Percentiles rank a stretch among this genome's conserved stretches.
Conservation (phyloP, 371 early-diverging fungal genomes). For the Mucor plumbeus region DNA sequence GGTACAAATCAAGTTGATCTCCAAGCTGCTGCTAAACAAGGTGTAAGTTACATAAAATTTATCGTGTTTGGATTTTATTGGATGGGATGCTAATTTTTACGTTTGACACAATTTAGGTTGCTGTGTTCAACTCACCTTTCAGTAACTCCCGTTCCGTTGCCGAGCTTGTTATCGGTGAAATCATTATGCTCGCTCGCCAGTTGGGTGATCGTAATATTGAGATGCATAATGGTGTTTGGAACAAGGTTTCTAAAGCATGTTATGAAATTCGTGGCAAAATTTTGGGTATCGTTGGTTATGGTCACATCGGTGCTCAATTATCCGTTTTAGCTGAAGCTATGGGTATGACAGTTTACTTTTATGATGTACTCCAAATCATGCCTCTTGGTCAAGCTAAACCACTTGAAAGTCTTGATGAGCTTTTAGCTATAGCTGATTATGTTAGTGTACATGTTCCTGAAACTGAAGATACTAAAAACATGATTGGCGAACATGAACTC, state of each 20-base stretch:
- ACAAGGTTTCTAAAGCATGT: conserved; percentile 86
- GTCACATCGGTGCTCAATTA: conserved; percentile 97
- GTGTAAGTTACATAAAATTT: conserved; percentile 61
- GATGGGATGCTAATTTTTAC: background rate
- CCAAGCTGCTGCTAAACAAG: conserved; percentile 81
- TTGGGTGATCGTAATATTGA: conserved; percentile 91
- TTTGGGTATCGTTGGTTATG: conserved; percentile 96
- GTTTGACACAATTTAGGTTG: conserved; percentile 58
- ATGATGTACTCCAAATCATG: conserved; percentile 92
- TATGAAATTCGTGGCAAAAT: conserved; percentile 95
- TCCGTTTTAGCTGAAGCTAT: conserved; percentile 96
- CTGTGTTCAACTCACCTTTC: conserved; percentile 98
- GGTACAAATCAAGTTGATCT: conserved; percentile 98
- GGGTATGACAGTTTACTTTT: conserved; percentile 90
- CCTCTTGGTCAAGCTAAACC: conserved; percentile 87
- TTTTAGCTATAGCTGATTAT: conserved; percentile 84
- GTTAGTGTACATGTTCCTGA: conserved; percentile 96
- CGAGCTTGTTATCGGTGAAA: conserved; percentile 91
- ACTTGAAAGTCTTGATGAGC: conserved; percentile 66
- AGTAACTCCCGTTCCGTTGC: conserved; percentile 88
- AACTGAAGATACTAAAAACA: conserved; percentile 93
- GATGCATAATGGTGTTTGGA: conserved; percentile 92
- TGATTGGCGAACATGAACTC: conserved; percentile 87
- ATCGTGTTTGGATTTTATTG: conserved; percentile 4
- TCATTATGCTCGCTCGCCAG: conserved; percentile 89